These are phyloP conservation scores for Tremella yokohamensis DNA, from an alignment of 768 basidiomycete genomes.

Conservation along the genomic window DNA sequence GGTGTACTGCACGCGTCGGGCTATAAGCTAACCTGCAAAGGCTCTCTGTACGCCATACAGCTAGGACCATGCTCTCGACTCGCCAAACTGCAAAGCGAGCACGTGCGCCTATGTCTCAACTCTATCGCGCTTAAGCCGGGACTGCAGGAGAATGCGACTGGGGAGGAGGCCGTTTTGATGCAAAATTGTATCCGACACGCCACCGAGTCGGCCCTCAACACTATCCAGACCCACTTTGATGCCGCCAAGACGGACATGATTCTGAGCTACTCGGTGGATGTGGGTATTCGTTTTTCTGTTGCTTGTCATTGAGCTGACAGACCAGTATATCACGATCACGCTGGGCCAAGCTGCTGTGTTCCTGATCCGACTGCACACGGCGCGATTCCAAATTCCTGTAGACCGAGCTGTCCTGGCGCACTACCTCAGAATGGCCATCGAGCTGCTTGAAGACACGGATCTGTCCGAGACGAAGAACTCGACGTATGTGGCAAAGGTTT, in stretches of 20 bases:
- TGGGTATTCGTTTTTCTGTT: conserved; percentile 2
- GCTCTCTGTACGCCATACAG: conserved; percentile 17
- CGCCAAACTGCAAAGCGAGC: conserved; percentile 24
- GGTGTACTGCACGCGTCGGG: not conserved
- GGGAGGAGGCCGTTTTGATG: conserved; percentile 2
- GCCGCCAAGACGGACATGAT: conserved; percentile 14
- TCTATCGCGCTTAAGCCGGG: conserved; percentile 21
- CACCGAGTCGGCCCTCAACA: conserved; percentile 20
- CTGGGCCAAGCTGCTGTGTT: conserved; percentile 28
- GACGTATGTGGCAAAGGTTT: conserved; percentile 15
- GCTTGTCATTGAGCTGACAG: not conserved
- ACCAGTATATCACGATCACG: conserved; percentile 22
- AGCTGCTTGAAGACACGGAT: conserved; percentile 21
- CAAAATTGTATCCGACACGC: conserved; percentile 15
- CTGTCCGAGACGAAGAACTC: conserved; percentile 20
- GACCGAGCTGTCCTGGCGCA: conserved; percentile 16
- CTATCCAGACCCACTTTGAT: conserved; percentile 21
- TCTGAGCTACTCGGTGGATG: conserved; percentile 27
- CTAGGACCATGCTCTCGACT: conserved; percentile 15
- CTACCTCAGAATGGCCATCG: conserved; percentile 19
- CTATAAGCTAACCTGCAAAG: not conserved
- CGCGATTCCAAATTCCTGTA: conserved; percentile 10
- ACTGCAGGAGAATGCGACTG: conserved; percentile 8
- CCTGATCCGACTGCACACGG: conserved; percentile 14
- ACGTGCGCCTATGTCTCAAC: conserved; percentile 29